phyloP scores from a whole-genome alignment of 176 grass and related monocot species.

The Otatea glauca region DNA sequence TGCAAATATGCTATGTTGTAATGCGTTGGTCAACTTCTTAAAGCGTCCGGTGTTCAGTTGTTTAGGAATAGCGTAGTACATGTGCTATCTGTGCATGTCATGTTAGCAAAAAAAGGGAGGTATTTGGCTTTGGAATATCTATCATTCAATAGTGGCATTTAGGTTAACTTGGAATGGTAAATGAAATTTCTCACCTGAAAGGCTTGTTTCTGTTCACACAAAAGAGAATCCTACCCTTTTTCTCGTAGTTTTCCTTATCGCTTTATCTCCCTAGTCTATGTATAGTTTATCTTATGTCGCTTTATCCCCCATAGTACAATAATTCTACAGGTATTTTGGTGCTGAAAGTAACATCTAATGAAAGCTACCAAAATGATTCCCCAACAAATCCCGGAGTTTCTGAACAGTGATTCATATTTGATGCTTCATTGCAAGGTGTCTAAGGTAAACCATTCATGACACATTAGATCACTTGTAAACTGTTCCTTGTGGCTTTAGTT shows the following conservation, averaged over 20 bases:
- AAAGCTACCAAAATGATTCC: neutral
- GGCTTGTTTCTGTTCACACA: constrained; percentile 20
- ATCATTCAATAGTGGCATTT: neutral
- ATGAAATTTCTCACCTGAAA: neutral
- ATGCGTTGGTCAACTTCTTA: constrained; percentile 45
- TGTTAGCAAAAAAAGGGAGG: neutral
- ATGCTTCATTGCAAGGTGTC: constrained; percentile 16
- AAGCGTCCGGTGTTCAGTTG: constrained; percentile 7
- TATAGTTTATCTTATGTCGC: neutral
- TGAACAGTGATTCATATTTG: neutral
- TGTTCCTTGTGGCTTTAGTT: too few relatives aligned
- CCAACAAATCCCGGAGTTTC: neutral
- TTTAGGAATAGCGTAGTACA: neutral
- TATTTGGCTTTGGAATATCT: constrained; percentile 13
- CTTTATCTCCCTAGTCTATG: neutral
- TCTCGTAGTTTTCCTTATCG: neutral
- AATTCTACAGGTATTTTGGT: constrained; percentile 6
- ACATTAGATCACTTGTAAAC: neutral
- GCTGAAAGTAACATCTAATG: neutral
- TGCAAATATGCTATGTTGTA: neutral
- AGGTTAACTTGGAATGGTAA: constrained; percentile 20
- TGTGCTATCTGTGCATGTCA: neutral
- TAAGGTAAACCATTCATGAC: neutral
- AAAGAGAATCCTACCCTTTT: neutral
- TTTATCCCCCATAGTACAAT: constrained; percentile 20